Evolutionary conservation across 2,329 filamentous ascomycete species (phyloP).

Genomic region (Penicillium polonicum): DNA sequence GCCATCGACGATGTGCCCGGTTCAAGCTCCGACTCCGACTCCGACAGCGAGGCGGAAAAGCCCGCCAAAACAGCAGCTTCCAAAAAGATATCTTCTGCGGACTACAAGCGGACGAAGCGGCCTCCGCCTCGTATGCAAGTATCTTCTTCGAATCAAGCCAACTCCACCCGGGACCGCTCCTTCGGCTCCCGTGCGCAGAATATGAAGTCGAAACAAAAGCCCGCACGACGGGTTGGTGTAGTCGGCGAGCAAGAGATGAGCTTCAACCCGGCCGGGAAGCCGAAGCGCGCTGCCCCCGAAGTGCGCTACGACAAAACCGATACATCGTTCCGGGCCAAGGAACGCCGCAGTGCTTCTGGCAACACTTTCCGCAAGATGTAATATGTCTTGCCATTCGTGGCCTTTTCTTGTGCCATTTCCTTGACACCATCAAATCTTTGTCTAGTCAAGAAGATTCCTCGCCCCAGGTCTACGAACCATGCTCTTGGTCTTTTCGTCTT

Average conservation of each 20-base stretch:
- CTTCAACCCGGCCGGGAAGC: slow-evolving; percentile 56
- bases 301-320: slow-evolving; percentile 22
- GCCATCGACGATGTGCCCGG: slow-evolving; percentile 52
- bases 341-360: slow-evolving; percentile 50
- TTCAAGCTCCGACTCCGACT: slow-evolving; percentile 41
- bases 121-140: slow-evolving; percentile 57
- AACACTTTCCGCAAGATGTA: slow-evolving; percentile 51
- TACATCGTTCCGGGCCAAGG: slow-evolving; percentile 36
- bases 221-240: slow-evolving; percentile 34
- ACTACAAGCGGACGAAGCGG: slow-evolving; percentile 55
- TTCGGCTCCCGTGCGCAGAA: slow-evolving; percentile 58
- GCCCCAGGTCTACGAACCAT: background rate
- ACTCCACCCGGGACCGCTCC: slow-evolving; percentile 51
- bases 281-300: slow-evolving; percentile 29
- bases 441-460: background rate
- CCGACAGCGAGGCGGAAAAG: slow-evolving; percentile 32
- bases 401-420: background rate
- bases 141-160: slow-evolving; percentile 51
- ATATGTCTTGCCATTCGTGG: slow-evolving; percentile 13
- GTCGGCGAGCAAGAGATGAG: slow-evolving; percentile 58
- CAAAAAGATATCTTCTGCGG: slow-evolving; percentile 53
- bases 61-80: slow-evolving; percentile 32
- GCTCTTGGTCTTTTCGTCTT: background rate
- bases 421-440: background rate
- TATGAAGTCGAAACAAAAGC: slow-evolving; percentile 38